A percentile compares a stretch with the other conserved stretches of the same genome.
Evolutionary conservation across 768 basidiomycete species (phyloP).

Genomic region (Mycena albidolilacea): DNA sequence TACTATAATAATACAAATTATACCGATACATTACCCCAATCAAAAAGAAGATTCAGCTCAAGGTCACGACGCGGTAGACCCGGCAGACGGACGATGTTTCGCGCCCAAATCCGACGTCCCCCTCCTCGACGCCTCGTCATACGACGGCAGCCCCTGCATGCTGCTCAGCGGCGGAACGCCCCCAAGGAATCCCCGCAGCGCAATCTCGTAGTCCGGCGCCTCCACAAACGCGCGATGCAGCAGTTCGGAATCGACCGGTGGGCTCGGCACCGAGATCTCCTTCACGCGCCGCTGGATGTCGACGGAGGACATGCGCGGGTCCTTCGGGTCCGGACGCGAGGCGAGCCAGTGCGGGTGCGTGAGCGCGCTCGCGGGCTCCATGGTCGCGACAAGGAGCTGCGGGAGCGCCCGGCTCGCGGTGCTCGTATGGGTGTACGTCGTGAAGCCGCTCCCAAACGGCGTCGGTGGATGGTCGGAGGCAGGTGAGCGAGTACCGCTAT

Average conservation of each 20-base stretch:
- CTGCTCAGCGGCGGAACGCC: slow-evolving; percentile 90
- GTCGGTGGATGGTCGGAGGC: slow-evolving; percentile 33
- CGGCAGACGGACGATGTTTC: not conserved
- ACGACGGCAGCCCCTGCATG: slow-evolving; percentile 86
- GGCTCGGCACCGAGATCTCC: slow-evolving; percentile 32
- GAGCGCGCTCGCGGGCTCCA: slow-evolving; percentile 74
- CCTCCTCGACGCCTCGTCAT: slow-evolving; percentile 73
- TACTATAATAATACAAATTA: no score
- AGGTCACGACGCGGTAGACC: no score
- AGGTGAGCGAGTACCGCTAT: slow-evolving; percentile 7
- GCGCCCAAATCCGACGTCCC: slow-evolving; percentile 26
- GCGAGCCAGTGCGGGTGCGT: slow-evolving; percentile 58
- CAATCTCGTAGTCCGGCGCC: slow-evolving; percentile 91
- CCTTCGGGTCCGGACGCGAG: slow-evolving; percentile 54
- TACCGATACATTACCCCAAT: no score
- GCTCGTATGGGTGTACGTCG: slow-evolving; percentile 67
- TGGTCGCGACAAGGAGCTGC: slow-evolving; percentile 67
- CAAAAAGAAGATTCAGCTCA: no score
- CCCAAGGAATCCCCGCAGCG: slow-evolving; percentile 89
- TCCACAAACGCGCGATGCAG: slow-evolving; percentile 77
- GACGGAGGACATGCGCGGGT: slow-evolving; percentile 35
- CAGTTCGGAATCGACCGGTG: slow-evolving; percentile 47
- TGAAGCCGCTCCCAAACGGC: slow-evolving; percentile 47
- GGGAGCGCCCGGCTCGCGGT: slow-evolving; percentile 67
- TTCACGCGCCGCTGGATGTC: slow-evolving; percentile 39